These are phyloP conservation scores for Yamadazyma conglobata DNA, from an alignment of 1,139 yeast genomes.

Conservation along the genomic window DNA sequence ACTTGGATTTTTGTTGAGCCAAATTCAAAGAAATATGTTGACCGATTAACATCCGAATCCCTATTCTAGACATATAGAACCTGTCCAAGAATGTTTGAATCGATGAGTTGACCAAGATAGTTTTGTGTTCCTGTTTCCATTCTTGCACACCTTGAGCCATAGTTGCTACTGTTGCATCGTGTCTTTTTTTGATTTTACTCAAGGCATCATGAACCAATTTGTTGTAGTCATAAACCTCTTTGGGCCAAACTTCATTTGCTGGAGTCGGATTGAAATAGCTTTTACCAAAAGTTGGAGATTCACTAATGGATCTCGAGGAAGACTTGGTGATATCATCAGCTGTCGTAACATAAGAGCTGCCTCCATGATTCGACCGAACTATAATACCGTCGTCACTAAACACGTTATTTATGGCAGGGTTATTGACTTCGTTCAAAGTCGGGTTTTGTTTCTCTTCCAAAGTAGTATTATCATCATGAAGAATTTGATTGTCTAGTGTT, in stretches of 20 bases:
- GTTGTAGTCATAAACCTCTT: slow-evolving; percentile 72
- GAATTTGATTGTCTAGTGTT: slow-evolving; percentile 12
- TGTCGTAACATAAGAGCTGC: slow-evolving; percentile 2
- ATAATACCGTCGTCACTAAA: slow-evolving; percentile 55
- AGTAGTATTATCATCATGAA: slow-evolving; percentile 16
- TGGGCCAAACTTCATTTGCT: slow-evolving; percentile 57
- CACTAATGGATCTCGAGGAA: slow-evolving; percentile 15
- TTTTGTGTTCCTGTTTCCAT: slow-evolving; percentile 65
- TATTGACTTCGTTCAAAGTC: slow-evolving; percentile 28
- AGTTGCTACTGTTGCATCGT: slow-evolving; percentile 91
- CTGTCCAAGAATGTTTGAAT: slow-evolving; percentile 78
- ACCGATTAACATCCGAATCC: slow-evolving; percentile 85
- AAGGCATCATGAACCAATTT: slow-evolving; percentile 62
- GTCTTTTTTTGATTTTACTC: slow-evolving; percentile 72
- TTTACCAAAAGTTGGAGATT: slow-evolving; percentile 46
- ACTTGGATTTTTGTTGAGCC: slow-evolving; percentile 52
- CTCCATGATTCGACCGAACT: slow-evolving; percentile 27
- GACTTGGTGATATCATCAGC: slow-evolving; percentile 3
- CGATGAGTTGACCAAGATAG: slow-evolving; percentile 52
- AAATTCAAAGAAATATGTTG: slow-evolving; percentile 80
- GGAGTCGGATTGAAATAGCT: slow-evolving; percentile 63
- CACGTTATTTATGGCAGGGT: slow-evolving; percentile 43
- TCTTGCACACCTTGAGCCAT: slow-evolving; percentile 91
- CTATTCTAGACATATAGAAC: slow-evolving; percentile 83
- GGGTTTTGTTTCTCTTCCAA: slow-evolving; percentile 25